phyloP scores from a whole-genome alignment of 768 basidiomycete genomes.

The Dacryopinax primogenitus region DNA sequence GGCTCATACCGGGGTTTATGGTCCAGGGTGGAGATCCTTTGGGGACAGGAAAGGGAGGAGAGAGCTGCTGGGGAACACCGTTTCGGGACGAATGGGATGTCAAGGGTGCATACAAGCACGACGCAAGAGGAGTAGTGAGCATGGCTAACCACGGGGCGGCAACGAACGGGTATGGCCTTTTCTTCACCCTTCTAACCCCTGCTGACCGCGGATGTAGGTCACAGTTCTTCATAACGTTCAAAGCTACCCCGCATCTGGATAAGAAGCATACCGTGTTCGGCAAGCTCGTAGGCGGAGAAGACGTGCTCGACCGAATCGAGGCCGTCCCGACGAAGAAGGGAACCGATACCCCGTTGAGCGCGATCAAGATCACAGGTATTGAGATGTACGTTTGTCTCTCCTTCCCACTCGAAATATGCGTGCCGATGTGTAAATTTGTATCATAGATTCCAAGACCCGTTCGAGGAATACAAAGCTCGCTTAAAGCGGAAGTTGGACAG shows the following conservation, averaged over 20 bases:
- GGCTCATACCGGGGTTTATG: constrained; percentile 92
- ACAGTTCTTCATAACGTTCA: constrained; percentile 90
- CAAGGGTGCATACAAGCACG: constrained; percentile 79
- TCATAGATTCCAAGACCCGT: constrained; percentile 80
- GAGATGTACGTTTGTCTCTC: constrained; percentile 49
- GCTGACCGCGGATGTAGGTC: constrained; percentile 37
- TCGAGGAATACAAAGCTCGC: constrained; percentile 79
- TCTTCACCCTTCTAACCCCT: constrained; percentile 16
- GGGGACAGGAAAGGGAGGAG: constrained; percentile 86
- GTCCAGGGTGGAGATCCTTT: constrained; percentile 98
- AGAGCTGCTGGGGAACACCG: constrained; percentile 87
- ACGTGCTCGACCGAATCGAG: constrained; percentile 75
- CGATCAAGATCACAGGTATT: constrained; percentile 72
- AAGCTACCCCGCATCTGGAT: constrained; percentile 68
- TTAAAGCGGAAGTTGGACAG: constrained; percentile 61
- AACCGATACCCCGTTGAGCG: constrained; percentile 75
- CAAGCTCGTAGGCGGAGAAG: constrained; percentile 90
- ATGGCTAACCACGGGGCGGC: constrained; percentile 94
- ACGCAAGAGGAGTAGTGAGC: constrained; percentile 67
- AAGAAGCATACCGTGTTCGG: constrained; percentile 95
- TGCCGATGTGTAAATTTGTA: constrained; percentile 13
- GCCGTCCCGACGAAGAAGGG: constrained; percentile 66
- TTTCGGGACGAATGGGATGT: constrained; percentile 90
- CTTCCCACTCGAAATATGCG: not conserved
- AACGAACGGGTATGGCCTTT: constrained; percentile 60